phyloP scores from a whole-genome alignment of 106 monocot species.

The Agapanthus africanus region DNA sequence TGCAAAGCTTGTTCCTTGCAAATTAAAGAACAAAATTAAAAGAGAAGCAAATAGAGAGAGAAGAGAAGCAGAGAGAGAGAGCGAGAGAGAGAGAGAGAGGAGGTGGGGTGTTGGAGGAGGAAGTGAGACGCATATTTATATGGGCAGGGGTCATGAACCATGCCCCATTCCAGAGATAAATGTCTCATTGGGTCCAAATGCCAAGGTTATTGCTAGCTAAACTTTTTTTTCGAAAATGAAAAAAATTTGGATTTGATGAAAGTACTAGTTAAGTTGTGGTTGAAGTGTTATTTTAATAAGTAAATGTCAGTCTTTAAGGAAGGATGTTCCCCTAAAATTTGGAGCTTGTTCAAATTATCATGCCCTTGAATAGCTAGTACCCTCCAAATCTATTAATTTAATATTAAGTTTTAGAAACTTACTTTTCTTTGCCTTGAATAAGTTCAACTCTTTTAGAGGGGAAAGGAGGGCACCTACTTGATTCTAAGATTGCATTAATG shows the following conservation, averaged over 20 bases:
- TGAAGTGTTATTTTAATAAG: slow-evolving; percentile 11
- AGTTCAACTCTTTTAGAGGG: neutral
- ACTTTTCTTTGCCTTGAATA: neutral
- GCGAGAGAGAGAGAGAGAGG: neutral
- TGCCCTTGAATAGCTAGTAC: neutral
- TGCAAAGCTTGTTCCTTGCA: neutral
- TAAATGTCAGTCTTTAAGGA: slow-evolving; percentile 42
- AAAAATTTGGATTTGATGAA: neutral
- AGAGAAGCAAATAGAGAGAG: too few relatives aligned
- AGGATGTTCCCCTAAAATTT: slow-evolving; percentile 45
- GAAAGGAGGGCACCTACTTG: neutral
- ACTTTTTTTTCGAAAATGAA: neutral
- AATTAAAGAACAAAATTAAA: too few relatives aligned
- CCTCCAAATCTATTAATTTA: neutral
- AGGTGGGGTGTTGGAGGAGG: neutral
- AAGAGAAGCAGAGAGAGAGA: too few relatives aligned
- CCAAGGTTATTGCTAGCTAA: too few relatives aligned
- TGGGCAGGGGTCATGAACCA: neutral
- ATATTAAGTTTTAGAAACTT: slow-evolving; percentile 1
- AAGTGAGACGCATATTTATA: slow-evolving; percentile 15
- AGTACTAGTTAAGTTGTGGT: neutral
- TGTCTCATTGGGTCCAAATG: slow-evolving; percentile 22
- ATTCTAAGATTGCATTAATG: neutral
- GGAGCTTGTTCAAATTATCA: slow-evolving; percentile 10
- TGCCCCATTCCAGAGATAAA: slow-evolving; percentile 14